These are phyloP conservation scores for Tetrahymena borealis DNA, from an alignment of 73 alveolate species.

Conservation along the genomic window DNA sequence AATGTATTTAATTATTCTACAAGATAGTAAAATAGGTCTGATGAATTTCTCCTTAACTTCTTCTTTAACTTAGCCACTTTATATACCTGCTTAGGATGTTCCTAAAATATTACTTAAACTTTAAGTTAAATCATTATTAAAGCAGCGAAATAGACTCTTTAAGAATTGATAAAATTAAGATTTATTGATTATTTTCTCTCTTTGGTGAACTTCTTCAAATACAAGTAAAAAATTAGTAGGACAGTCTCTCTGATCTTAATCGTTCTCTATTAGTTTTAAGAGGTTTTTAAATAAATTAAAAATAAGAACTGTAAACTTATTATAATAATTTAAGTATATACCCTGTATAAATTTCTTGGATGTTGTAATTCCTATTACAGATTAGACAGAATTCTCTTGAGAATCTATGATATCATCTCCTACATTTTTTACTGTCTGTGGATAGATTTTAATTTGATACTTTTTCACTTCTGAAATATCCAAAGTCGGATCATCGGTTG, in stretches of 20 bases:
- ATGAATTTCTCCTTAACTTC: background rate
- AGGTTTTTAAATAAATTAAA: background rate
- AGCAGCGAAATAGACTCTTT: background rate
- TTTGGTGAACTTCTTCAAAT: background rate
- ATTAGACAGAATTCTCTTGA: too few relatives aligned
- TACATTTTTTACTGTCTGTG: background rate
- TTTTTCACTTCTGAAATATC: background rate
- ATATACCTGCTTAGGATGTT: background rate
- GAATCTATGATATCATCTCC: background rate
- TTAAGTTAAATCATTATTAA: background rate
- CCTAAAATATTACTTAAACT: background rate
- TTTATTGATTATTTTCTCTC: background rate
- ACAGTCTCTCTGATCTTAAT: background rate
- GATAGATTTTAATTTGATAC: background rate
- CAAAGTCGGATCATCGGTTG: background rate
- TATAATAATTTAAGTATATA: too few relatives aligned
- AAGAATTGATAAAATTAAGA: background rate
- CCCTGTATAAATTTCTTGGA: background rate
- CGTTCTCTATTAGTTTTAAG: background rate
- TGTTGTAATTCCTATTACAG: too few relatives aligned
- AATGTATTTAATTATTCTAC: background rate
- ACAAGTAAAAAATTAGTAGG: background rate
- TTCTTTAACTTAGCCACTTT: background rate
- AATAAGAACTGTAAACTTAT: background rate
- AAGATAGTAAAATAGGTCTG: background rate